These are phyloP conservation scores for Pleurotus platypus DNA, from an alignment of 768 basidiomycete genomes.

Conservation along the genomic window DNA sequence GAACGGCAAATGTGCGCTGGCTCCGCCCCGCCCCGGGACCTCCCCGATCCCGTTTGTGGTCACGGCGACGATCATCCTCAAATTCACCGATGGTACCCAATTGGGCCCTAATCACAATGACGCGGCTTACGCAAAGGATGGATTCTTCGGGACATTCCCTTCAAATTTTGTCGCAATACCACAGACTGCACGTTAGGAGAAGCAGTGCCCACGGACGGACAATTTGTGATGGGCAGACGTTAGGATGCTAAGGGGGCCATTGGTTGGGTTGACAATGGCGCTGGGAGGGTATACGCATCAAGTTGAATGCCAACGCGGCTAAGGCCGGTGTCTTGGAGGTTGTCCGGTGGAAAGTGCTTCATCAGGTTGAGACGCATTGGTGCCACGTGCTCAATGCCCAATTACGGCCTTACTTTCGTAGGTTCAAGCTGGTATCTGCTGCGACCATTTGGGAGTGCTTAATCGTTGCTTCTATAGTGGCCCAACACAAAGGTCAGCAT, in stretches of 20 bases:
- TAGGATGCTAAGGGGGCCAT: neutral
- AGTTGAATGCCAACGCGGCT: neutral
- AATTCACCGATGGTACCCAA: neutral
- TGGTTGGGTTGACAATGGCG: neutral
- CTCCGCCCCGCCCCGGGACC: conserved; percentile 1
- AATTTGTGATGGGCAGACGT: neutral
- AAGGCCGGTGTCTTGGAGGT: neutral
- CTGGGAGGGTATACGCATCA: neutral
- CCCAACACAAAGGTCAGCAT: neutral
- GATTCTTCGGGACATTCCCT: conserved; percentile 1
- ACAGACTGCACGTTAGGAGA: neutral
- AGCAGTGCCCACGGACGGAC: neutral
- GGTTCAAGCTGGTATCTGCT: neutral
- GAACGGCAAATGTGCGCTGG: neutral
- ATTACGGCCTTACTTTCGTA: neutral
- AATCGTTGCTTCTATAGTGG: neutral
- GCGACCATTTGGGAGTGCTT: neutral
- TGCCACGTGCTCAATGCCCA: neutral
- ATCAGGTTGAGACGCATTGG: conserved; percentile 1
- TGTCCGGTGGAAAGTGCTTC: neutral
- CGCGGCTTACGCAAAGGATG: neutral
- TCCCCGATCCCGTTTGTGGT: conserved; percentile 2
- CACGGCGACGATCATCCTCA: neutral
- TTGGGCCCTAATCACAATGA: neutral
- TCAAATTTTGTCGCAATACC: neutral